Evolutionary conservation across 1,139 yeast species (phyloP).

Genomic region (Diutina mesorugosa): DNA sequence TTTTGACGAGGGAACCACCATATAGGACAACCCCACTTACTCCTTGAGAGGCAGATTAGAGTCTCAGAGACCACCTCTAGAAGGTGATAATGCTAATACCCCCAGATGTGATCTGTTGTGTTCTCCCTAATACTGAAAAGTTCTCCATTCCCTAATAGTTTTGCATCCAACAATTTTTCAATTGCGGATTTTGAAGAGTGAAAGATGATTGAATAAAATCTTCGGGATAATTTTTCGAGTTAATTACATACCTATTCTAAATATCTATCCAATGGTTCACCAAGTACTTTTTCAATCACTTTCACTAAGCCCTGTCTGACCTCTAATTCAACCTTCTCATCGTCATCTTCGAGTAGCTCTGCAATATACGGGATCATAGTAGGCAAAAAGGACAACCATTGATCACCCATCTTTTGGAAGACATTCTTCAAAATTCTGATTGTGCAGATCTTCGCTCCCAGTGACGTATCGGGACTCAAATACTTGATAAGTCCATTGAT

Average conservation of each 20-base stretch:
- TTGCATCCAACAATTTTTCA: too few relatives aligned
- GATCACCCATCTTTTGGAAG: slow-evolving; percentile 88
- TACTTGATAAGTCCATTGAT: slow-evolving; percentile 24
- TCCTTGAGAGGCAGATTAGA: too few relatives aligned
- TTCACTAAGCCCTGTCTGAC: slow-evolving; percentile 88
- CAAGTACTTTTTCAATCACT: slow-evolving; percentile 82
- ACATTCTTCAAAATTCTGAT: slow-evolving; percentile 66
- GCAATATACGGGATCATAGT: slow-evolving; percentile 93
- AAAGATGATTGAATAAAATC: too few relatives aligned
- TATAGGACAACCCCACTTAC: too few relatives aligned
- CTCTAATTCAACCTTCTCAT: slow-evolving; percentile 83
- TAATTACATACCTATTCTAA: slow-evolving; percentile 14
- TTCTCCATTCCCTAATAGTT: too few relatives aligned
- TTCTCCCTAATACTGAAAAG: too few relatives aligned
- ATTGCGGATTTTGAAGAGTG: too few relatives aligned
- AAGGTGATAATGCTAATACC: too few relatives aligned
- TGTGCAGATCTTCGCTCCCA: slow-evolving; percentile 63
- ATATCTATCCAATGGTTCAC: slow-evolving; percentile 89
- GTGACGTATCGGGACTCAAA: slow-evolving; percentile 17
- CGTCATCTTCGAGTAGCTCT: slow-evolving; percentile 89
- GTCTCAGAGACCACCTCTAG: too few relatives aligned
- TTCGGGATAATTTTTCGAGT: background rate
- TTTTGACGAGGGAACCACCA: too few relatives aligned
- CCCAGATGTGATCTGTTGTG: too few relatives aligned
- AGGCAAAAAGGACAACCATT: slow-evolving; percentile 84